Percentiles rank a stretch among this genome's conserved stretches.
Evolutionary conservation across 257 asterid genomes (phyloP).

Genomic region (Leonotis leonurus): DNA sequence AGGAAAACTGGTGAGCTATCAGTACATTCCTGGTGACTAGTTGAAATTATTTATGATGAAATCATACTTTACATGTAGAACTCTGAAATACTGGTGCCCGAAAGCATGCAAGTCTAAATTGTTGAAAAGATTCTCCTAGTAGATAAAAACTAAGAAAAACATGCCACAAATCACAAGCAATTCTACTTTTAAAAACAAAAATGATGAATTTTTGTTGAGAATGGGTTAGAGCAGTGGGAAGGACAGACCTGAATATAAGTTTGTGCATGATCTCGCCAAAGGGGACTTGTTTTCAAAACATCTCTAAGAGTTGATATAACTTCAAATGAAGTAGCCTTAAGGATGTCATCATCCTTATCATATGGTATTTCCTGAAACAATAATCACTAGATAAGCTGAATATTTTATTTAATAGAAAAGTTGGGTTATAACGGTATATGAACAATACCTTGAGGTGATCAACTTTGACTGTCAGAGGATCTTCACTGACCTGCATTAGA

Average conservation of each 20-base stretch:
- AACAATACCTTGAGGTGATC: conserved; percentile 86
- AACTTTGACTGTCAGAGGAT: conserved; percentile 89
- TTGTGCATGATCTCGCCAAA: conserved; percentile 97
- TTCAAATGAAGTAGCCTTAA: conserved; percentile 93
- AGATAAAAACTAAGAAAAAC: neutral
- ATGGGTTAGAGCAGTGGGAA: neutral
- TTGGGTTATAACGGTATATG: neutral
- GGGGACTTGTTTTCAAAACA: conserved; percentile 81
- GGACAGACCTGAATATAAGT: conserved; percentile 79
- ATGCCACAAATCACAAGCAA: neutral
- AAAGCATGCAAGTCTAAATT: conserved; percentile 5
- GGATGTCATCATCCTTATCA: conserved; percentile 82
- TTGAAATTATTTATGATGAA: neutral
- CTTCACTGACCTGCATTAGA: conserved; percentile 81
- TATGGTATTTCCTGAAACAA: conserved; percentile 68
- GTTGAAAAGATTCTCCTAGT: neutral
- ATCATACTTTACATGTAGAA: too few relatives aligned
- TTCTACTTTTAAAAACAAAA: neutral
- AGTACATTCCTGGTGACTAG: too few relatives aligned
- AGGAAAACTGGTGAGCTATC: conserved; percentile 8
- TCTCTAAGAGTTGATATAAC: conserved; percentile 92
- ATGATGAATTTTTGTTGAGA: neutral
- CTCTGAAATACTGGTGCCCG: neutral
- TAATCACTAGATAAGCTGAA: conserved; percentile 13
- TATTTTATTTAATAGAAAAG: neutral